Conservation (phyloP, 73 alveolate genomes). For the Paramecium caudatum region DNA sequence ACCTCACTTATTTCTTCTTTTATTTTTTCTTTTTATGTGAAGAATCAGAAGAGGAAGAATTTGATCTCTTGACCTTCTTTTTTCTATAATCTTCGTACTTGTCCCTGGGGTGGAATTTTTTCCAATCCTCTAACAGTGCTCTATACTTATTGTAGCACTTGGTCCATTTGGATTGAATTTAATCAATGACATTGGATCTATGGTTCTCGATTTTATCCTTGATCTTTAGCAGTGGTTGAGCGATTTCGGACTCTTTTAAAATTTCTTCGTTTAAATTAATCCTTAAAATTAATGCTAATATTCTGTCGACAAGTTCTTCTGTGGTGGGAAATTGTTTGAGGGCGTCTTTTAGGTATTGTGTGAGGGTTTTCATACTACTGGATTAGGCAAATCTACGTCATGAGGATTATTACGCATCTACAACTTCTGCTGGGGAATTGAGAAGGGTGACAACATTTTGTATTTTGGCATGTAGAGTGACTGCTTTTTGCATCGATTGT, state of each 20-base stretch:
- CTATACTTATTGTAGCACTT: background rate
- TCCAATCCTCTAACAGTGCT: constrained; percentile 44
- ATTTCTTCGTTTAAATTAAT: constrained; percentile 46
- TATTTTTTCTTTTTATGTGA: background rate
- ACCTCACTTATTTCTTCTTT: background rate
- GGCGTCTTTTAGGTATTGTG: constrained; percentile 40
- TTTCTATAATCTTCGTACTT: background rate
- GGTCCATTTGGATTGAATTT: constrained; percentile 14
- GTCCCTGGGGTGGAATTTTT: background rate
- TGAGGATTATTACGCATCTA: background rate
- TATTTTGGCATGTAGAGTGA: background rate
- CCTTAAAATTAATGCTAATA: background rate
- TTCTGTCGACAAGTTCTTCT: constrained; percentile 43
- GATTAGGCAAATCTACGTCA: constrained; percentile 6
- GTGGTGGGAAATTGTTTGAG: background rate
- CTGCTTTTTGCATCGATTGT: background rate
- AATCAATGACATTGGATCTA: constrained; percentile 2
- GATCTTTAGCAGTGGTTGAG: constrained; percentile 22
- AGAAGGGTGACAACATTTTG: background rate
- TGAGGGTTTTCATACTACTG: background rate
- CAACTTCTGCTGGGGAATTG: background rate
- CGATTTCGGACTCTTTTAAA: constrained; percentile 1
- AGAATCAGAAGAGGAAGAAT: background rate
- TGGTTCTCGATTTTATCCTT: constrained; percentile 28
- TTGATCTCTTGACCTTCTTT: constrained; percentile 6